Evolutionary conservation across 169 alveolate genomes (phyloP).

Genomic region (Neospora caninum): DNA sequence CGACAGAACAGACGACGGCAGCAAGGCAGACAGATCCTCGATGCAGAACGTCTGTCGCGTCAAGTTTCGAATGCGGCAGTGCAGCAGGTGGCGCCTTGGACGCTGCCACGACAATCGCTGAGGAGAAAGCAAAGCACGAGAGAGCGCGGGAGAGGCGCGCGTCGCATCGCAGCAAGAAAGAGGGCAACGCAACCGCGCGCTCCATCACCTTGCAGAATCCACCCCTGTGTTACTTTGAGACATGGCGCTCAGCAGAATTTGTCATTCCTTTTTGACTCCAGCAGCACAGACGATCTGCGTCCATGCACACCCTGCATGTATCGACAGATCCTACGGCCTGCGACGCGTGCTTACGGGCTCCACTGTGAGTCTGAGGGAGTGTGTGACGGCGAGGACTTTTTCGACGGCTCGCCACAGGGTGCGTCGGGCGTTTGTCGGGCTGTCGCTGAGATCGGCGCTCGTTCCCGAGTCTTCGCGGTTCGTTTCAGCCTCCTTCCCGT

Average conservation of each 20-base stretch:
- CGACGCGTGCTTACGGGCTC: slow-evolving; percentile 35
- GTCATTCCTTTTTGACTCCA: no score
- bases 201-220: no score
- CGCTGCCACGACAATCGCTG: slow-evolving; percentile 54
- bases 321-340: no score
- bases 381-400: slow-evolving; percentile 32
- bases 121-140: no score
- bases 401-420: slow-evolving; percentile 53
- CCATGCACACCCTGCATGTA: no score
- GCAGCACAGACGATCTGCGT: no score
- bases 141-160: background rate
- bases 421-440: background rate
- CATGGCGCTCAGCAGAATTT: no score
- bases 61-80: slow-evolving; percentile 26
- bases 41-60: background rate
- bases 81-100: background rate
- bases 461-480: background rate
- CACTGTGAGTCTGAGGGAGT: slow-evolving; percentile 47
- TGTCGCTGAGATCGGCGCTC: background rate
- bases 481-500: background rate
- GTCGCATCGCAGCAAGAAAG: background rate
- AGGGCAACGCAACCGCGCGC: no score
- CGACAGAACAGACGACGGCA: background rate
- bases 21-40: slow-evolving; percentile 6
- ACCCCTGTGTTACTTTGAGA: no score